Evolutionary conservation across 306 rosid species (phyloP), one percentile per base, ranked within the genome.

Genomic region (Fagus sylvatica): DNA sequence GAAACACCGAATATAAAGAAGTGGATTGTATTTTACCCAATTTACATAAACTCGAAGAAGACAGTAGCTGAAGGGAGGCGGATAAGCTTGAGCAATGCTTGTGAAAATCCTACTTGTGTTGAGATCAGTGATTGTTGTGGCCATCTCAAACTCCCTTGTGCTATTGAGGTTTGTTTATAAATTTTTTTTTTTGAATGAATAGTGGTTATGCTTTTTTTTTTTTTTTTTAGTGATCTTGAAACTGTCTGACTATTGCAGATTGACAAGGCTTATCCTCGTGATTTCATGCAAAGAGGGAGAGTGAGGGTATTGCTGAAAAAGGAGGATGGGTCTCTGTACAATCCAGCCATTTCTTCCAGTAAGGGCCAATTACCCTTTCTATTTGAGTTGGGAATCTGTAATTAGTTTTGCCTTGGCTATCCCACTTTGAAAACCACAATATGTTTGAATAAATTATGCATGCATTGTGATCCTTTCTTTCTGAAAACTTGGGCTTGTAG

Each of bases 281-380:
- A 95, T 85, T 95, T 90, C 79, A 88, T 91, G 95, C 98, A 92
- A 89, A 78, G 85, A 72, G 98, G 97, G 74, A 83, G 98, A 76
- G 92, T 92, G 55, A 87, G 98, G 86, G 93, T 87, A 1, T 82
- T 79, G 89, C 89, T 95, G 65, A 92, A 91, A 76, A 90, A 74
- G 78, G 98, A 88, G 60, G 98, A 92, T 80, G 98, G 98, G 15
- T 77, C 91, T 65, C 89, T 89, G 15, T 75, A 0, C 6, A 95
- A 95, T 89, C 83, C 91, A 4, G 77, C 87, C 37, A 88, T 92
- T 12, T 30, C 92, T 71, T 87, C 98, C 13, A 80, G 95, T 94
- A 88, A 92, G 91, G 16, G 33, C 16, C 64, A 57, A 57, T 57
- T 57, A 22, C 34, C 64, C 36, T 57, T 7, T 4, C 64, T 3